Base-by-base conservation (phyloP, 2,329 filamentous ascomycete species). In the Sclerotinia subarctica region DNA sequence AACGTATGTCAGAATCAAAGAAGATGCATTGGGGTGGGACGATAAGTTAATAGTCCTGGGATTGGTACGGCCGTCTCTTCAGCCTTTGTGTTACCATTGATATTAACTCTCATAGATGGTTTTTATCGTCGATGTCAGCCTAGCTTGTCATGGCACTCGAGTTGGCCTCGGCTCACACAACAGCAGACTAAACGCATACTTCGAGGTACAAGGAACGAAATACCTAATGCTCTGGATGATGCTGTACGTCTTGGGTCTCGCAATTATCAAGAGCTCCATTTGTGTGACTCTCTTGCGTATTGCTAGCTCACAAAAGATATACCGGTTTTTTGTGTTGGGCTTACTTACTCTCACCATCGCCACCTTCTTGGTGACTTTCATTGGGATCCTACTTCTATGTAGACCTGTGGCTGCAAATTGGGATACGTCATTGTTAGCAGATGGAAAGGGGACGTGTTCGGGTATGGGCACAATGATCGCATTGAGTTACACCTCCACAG, bases 401-500 rank as follows among this genome's bases (percentile, higher is more conserved):
- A 49, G n/a, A 26, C 72, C 72, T 13, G 66, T 73, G 7, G 63
- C 66, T 21, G 72, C 69, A 32, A 73, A 73, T 26, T 73, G 72
- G 72, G 64, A 68, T 35, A 64, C 52, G 1, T 62, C 52, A 21
- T 42, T 71, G 46, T 1, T 71, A 29, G 2, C 32, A 3, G 47
- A 64, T n/a, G 72, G 72, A 10, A 66, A 72, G 10, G 72, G 51
- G 2, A 32, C 62, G 5, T 73, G 72, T 64, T 44, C 66, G 7
- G 42, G n/a, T 1, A 72, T 72, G 72, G 26, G 47, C 21, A 53
- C 68, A 13, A 72, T 73, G 71, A 60, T 76, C 21, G 74, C 56
- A 19, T 62, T 73, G 46, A 71, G 68, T 35, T 73, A 78, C 62
- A 77, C 74, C 7, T 75, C 77, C 1, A 78, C 77, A 2, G 75